Evolutionary conservation across 129 eudicot genomes (phyloP), one percentile per base, ranked within the genome.

Genomic region (Rutidosis leptorrhynchoides): DNA sequence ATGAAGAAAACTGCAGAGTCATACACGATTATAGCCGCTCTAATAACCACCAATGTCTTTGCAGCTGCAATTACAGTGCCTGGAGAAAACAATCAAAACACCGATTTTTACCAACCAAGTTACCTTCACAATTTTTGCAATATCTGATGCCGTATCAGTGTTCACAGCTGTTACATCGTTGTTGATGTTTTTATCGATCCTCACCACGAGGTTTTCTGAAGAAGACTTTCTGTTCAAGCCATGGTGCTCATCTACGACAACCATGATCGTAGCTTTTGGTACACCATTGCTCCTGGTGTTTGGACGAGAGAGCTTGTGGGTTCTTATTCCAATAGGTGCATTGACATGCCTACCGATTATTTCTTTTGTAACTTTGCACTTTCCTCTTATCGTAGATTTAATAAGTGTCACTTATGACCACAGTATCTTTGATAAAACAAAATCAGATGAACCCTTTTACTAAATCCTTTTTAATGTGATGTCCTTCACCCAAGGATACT

Each of bases 51-150:
- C 0, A 32, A 64, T 5, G 64, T 77, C 6, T 77, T 77, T 64
- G 62, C 81, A 32, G 54, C 73, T 1, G 63, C 71, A 2, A 69
- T 77, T 29, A 70, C 77, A 1, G 81, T 77, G 0, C 77, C 81
- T 0, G 81, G 81, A 17, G 76, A 76, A 35, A 58, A n/a, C 27
- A 19, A 77, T 12, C 22, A 17, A 17, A 42, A 14, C 7, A 25
- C 35, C 35, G 0, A 24, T 56, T 21, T 55, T 55, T 11, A 21
- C 32, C 1, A 55, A 22, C 7, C 23, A 55, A 6, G 2, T 3
- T 1, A 17, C 29, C 29, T 55, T 55, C 32, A 12, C 7, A 14
- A 7, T 55, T 10, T 55, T 55, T 55, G 17, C 60, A 23, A 8
- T 54, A 4, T 54, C 30, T 3, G 42, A 27, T 70, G 58, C 58